Percentiles rank a stretch among this genome's conserved stretches.
Conservation (phyloP, 306 rosid species). For the Cicer pinnatifidum region DNA sequence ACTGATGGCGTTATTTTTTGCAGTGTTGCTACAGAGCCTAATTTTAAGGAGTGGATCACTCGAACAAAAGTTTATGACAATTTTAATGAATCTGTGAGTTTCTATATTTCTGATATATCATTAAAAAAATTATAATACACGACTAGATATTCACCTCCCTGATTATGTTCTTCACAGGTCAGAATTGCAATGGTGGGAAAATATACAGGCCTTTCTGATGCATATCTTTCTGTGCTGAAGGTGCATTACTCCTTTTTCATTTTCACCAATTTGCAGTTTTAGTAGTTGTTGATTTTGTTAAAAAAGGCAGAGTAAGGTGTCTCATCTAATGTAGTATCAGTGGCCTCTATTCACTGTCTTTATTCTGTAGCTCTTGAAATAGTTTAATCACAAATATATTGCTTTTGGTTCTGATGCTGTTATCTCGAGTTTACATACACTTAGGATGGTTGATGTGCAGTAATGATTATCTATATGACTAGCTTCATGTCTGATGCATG, state of each 20-base stretch:
- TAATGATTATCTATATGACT: not conserved
- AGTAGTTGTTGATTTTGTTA: constrained; percentile 27
- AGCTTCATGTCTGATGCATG: constrained; percentile 22
- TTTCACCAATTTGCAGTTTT: constrained; percentile 15
- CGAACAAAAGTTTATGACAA: constrained; percentile 62
- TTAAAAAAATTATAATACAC: not conserved
- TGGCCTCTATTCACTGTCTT: not conserved
- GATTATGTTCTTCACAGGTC: constrained; percentile 59
- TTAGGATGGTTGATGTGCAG: not conserved
- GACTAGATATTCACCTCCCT: constrained; percentile 20
- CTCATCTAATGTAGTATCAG: not conserved
- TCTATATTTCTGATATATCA: constrained; percentile 22
- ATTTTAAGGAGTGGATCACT: constrained; percentile 67
- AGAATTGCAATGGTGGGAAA: constrained; percentile 93
- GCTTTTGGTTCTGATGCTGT: not conserved
- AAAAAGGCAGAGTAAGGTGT: not conserved
- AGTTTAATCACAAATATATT: constrained; percentile 2
- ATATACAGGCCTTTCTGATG: constrained; percentile 85
- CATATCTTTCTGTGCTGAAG: constrained; percentile 89
- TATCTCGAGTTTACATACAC: constrained; percentile 32
- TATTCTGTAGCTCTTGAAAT: not conserved
- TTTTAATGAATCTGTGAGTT: constrained; percentile 59
- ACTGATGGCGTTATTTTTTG: constrained; percentile 36
- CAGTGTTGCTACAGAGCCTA: constrained; percentile 68
- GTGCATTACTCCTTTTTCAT: constrained; percentile 45